These are phyloP conservation scores for Pelomyxa schiedti DNA, from an alignment of 78 protist genomes.

Conservation along the genomic window DNA sequence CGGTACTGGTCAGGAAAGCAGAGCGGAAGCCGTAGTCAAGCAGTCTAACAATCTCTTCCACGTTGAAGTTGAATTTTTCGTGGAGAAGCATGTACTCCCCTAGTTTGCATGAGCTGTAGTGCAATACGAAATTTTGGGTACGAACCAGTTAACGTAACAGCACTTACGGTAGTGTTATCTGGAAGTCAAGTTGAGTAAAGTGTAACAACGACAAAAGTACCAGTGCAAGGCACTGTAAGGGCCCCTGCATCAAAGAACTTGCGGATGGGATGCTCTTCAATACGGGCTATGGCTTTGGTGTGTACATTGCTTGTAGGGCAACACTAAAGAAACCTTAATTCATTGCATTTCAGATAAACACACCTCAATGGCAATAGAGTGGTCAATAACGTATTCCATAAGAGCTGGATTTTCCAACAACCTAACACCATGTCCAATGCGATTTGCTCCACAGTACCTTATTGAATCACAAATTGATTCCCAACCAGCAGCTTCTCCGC, in stretches of 20 bases:
- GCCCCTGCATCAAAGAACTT: constrained; percentile 50
- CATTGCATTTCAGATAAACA: too few relatives aligned
- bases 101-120: too few relatives aligned
- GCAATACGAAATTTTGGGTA: too few relatives aligned
- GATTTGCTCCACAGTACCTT: constrained; percentile 62
- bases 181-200: too few relatives aligned
- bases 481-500: constrained; percentile 66
- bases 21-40: constrained; percentile 45
- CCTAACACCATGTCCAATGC: constrained; percentile 74
- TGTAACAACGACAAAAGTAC: too few relatives aligned
- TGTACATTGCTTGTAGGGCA: constrained; percentile 65
- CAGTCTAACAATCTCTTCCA: constrained; percentile 55
- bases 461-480: constrained; percentile 46
- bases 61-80: constrained; percentile 18
- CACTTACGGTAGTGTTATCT: constrained; percentile 6
- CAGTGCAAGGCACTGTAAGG: constrained; percentile 43
- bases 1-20: constrained; percentile 20
- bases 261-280: constrained; percentile 55
- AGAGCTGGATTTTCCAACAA: constrained; percentile 18
- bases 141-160: constrained; percentile 3
- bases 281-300: constrained; percentile 40
- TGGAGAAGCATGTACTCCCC: constrained; percentile 29
- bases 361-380: constrained; percentile 42
- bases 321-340: too few relatives aligned
- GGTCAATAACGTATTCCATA: constrained; percentile 11